Base-by-base conservation (phyloP, 495 filamentous ascomycete genomes). In the Lasiosphaeria miniovina region DNA sequence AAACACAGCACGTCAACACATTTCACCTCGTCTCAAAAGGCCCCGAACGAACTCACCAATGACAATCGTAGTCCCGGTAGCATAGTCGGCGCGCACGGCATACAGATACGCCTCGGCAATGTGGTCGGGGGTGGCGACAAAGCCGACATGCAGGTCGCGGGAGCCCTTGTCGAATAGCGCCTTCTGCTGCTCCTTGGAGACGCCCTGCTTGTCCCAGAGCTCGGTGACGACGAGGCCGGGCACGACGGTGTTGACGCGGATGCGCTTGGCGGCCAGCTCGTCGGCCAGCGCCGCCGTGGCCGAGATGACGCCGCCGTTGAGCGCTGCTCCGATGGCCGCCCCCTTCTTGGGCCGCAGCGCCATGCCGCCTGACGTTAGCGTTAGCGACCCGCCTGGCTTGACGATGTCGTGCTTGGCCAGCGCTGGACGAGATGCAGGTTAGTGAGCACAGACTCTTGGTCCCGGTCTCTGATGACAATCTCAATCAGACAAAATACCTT, bases 61-160 rank as follows among this genome's bases (percentile, higher is more conserved):
- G 43, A 71, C 62, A 40, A 83, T 63, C 31, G 68, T 61, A 2
- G 67, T 71, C 17, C 83, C 85, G 17, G 80, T 84, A 4, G 73
- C 72, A 71, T 79, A 81, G 55, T 71, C 61, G 68, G 85, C 83
- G 60, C 76, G 75, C 74, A 85, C 82, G 0, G 75, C 64, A 67
- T 80, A 85, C 51, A 84, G 52, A 75, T 86, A 86, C 10, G 78
- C 74, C 72, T 86, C 82, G 0, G 82, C 84, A 12, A 80, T 69
- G 69, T 86, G 78, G 49, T 80, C 78, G 8, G 80, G 75, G 61
- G 62, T 67, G 4, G 78, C 84, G 49, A 82, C 66, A 60, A 74
- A 71, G 31, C 77, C 75, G 0, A 76, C 77, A 36, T 78, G 61
- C n/a, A 74, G 65, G 49, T 61, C 58, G 46, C 62, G 61, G n/a